Conservation (phyloP, 441 rosid genomes). For the Pelargonium cotyledonis region DNA sequence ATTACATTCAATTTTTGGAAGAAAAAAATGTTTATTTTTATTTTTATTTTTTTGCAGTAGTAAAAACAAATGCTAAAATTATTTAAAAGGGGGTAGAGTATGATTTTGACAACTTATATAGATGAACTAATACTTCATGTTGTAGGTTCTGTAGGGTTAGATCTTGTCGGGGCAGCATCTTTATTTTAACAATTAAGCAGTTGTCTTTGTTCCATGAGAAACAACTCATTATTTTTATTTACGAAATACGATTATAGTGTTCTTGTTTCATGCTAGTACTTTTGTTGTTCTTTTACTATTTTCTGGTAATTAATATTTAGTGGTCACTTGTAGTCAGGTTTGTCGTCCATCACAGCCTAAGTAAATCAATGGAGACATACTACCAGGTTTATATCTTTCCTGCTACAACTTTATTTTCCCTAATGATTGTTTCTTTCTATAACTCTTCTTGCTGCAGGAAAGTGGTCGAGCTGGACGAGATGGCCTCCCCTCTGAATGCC, state of each 20-base stretch:
- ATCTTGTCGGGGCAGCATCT: neutral
- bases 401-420: constrained; percentile 17
- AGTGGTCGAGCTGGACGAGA: constrained; percentile 99
- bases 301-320: constrained; percentile 11
- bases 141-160: neutral
- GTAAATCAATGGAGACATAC: constrained; percentile 98
- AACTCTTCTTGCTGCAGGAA: constrained; percentile 54
- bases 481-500: constrained; percentile 89
- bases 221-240: neutral
- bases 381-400: constrained; percentile 60
- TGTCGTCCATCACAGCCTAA: constrained; percentile 98
- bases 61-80: no score
- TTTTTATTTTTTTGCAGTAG: no score
- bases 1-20: no score
- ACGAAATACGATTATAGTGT: neutral
- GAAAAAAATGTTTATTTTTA: no score
- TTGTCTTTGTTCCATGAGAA: neutral
- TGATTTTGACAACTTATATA: no score
- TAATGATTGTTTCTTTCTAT: constrained; percentile 19
- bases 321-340: constrained; percentile 74
- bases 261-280: neutral
- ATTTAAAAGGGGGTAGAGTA: no score
- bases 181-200: neutral
- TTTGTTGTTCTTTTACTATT: neutral
- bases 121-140: neutral